phyloP scores from a whole-genome alignment of 805 yeast genomes.

The Starmerella stellata region DNA sequence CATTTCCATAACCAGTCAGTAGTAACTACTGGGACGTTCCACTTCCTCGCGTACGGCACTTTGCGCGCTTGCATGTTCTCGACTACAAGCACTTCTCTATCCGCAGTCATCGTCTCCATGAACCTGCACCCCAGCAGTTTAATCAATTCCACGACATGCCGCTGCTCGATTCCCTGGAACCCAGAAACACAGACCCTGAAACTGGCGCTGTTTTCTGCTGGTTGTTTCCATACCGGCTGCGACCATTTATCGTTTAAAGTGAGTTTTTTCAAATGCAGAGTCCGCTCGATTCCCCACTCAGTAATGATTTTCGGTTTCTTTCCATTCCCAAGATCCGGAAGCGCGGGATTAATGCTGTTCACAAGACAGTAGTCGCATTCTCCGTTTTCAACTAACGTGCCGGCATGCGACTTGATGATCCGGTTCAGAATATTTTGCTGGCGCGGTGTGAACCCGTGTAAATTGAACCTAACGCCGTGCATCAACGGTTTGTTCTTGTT shows the following conservation, averaged over 20 bases:
- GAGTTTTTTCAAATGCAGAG: conserved; percentile 37
- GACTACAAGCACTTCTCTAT: conserved; percentile 37
- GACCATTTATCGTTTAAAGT: conserved; percentile 45
- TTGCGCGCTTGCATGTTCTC: conserved; percentile 17
- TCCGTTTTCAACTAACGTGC: conserved; percentile 18
- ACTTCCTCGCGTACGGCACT: conserved; percentile 21
- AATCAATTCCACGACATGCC: conserved; percentile 52
- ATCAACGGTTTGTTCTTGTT: conserved; percentile 22
- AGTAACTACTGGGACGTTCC: conserved; percentile 25
- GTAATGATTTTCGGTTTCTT: conserved; percentile 31
- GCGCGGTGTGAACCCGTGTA: conserved; percentile 27
- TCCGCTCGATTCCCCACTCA: conserved; percentile 68
- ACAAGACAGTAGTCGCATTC: conserved; percentile 15
- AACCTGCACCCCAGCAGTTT: conserved; percentile 34
- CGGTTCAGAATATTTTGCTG: conserved; percentile 27
- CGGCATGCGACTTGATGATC: conserved; percentile 33
- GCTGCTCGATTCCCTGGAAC: conserved; percentile 54
- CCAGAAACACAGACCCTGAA: conserved; percentile 43
- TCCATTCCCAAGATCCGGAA: conserved; percentile 14
- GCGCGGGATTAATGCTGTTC: conserved; percentile 17
- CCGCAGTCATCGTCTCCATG: conserved; percentile 31
- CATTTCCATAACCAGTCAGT: conserved; percentile 26
- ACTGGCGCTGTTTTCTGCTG: conserved; percentile 18
- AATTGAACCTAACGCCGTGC: conserved; percentile 27
- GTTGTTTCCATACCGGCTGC: conserved; percentile 20